Evolutionary conservation across 306 rosid species (phyloP).

Genomic region (Cajanus cajan): DNA sequence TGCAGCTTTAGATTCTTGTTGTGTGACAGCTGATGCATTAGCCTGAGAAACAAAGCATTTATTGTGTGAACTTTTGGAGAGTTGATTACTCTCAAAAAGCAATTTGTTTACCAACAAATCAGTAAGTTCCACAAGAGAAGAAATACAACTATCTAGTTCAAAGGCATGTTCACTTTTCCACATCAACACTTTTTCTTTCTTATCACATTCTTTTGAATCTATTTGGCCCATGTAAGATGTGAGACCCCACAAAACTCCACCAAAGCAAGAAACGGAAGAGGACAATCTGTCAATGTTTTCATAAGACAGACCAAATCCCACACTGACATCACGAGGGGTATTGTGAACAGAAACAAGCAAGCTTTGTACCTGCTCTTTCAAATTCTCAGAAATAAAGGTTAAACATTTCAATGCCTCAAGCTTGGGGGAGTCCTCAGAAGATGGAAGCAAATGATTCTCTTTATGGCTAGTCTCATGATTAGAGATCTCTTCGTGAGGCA

Average conservation of each 20-base stretch:
- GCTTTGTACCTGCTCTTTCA: slow-evolving; percentile 60
- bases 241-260: slow-evolving; percentile 78
- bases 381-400: slow-evolving; percentile 45
- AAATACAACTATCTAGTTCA: slow-evolving; percentile 51
- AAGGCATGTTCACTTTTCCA: slow-evolving; percentile 43
- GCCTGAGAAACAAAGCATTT: slow-evolving; percentile 25
- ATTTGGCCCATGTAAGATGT: slow-evolving; percentile 46
- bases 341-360: slow-evolving; percentile 44
- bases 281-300: slow-evolving; percentile 54
- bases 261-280: slow-evolving; percentile 58
- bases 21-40: slow-evolving; percentile 31
- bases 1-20: slow-evolving; percentile 35
- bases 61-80: slow-evolving; percentile 39
- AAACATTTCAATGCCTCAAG: slow-evolving; percentile 53
- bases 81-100: slow-evolving; percentile 41
- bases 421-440: slow-evolving; percentile 34
- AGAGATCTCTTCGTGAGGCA: slow-evolving; percentile 44
- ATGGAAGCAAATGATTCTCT: slow-evolving; percentile 42
- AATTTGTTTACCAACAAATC: slow-evolving; percentile 47
- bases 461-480: slow-evolving; percentile 34
- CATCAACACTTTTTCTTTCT: slow-evolving; percentile 37
- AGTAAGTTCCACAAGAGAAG: slow-evolving; percentile 44
- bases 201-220: slow-evolving; percentile 35
- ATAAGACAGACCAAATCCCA: slow-evolving; percentile 33
- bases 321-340: slow-evolving; percentile 31